Conservation (phyloP, 306 rosid genomes). For the Begonia masoniana region DNA sequence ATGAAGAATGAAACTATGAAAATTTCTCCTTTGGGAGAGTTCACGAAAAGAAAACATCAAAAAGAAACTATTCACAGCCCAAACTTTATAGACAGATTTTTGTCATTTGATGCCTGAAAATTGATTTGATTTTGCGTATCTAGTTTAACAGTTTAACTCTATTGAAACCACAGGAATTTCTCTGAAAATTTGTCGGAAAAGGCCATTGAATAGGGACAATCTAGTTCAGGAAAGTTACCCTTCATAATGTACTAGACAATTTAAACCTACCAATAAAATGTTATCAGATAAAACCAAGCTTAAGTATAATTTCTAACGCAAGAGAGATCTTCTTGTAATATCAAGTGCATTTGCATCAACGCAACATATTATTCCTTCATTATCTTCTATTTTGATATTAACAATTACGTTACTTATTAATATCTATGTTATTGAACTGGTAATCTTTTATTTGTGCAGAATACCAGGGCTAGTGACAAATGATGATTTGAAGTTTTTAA, state of each 20-base stretch:
- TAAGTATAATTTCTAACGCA: not conserved
- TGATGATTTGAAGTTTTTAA: conserved; percentile 57
- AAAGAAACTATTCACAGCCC: not conserved
- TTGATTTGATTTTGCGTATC: no score
- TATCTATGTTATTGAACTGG: conserved; percentile 12
- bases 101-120: not conserved
- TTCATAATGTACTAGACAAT: no score
- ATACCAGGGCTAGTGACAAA: conserved; percentile 38
- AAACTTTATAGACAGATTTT: not conserved
- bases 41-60: not conserved
- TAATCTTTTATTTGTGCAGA: conserved; percentile 36
- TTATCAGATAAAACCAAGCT: not conserved
- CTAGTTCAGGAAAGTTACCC: no score
- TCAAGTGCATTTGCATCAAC: not conserved
- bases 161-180: no score
- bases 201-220: no score
- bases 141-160: no score
- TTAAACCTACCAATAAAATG: not conserved
- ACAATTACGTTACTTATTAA: not conserved
- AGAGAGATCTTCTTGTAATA: not conserved
- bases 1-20: not conserved
- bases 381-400: not conserved
- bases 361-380: not conserved
- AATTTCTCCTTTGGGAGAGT: no score
- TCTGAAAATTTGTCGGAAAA: no score